Evolutionary conservation across 768 basidiomycete genomes (phyloP).

Genomic region (Lactarius evosmus): DNA sequence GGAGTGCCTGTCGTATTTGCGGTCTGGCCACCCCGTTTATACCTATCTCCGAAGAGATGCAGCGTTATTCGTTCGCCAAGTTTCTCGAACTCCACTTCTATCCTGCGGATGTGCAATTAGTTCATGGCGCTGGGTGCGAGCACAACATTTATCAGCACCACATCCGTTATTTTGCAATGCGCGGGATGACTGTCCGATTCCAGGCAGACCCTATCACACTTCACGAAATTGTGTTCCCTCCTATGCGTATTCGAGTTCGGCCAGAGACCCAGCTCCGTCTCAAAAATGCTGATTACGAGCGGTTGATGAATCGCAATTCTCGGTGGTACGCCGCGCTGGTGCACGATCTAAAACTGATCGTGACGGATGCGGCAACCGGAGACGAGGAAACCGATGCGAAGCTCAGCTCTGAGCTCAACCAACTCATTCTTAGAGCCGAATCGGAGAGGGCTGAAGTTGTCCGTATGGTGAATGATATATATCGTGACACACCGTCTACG

Average conservation of each 20-base stretch:
- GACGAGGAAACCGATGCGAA: slow-evolving; percentile 68
- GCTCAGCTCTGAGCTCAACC: slow-evolving; percentile 60
- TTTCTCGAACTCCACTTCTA: slow-evolving; percentile 97
- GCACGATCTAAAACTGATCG: slow-evolving; percentile 72
- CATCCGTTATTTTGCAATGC: slow-evolving; percentile 82
- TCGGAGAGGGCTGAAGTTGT: slow-evolving; percentile 70
- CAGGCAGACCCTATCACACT: slow-evolving; percentile 79
- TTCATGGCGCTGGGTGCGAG: slow-evolving; percentile 85
- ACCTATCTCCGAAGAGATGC: slow-evolving; percentile 87
- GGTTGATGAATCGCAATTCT: slow-evolving; percentile 65
- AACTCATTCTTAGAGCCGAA: slow-evolving; percentile 69
- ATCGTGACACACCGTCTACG: slow-evolving; percentile 72
- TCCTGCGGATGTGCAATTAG: slow-evolving; percentile 77
- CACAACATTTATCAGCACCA: slow-evolving; percentile 96
- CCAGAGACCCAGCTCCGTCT: slow-evolving; percentile 86
- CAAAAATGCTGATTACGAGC: slow-evolving; percentile 88
- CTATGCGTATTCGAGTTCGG: slow-evolving; percentile 78
- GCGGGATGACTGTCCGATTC: slow-evolving; percentile 84
- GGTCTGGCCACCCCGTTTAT: slow-evolving; percentile 83
- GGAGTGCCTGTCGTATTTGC: slow-evolving; percentile 82
- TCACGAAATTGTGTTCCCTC: slow-evolving; percentile 87
- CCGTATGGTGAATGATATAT: slow-evolving; percentile 70
- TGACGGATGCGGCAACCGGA: slow-evolving; percentile 74
- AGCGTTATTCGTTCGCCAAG: slow-evolving; percentile 91
- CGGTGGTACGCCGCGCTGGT: slow-evolving; percentile 73